Evolutionary conservation across 805 yeast species (phyloP), one percentile per base, ranked within the genome.

Genomic region (Dipodascus albidus): DNA sequence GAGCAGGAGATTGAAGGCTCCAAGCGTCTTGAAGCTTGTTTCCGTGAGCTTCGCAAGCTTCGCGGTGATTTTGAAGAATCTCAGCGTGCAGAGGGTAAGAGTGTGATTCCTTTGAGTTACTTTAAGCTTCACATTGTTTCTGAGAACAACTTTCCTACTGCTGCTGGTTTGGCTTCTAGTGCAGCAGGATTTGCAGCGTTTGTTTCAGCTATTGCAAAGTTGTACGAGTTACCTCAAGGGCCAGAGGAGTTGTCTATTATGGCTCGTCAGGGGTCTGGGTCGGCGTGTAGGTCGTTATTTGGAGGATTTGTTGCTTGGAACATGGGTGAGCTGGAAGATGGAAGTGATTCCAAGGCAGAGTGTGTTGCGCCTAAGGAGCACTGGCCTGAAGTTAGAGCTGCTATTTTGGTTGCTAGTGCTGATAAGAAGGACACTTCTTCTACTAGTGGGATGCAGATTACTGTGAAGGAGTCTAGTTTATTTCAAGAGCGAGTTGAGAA

Each of bases 301-400:
- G 98, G 99, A 50, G 99, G 99, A 4, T 93, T 82, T 65, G 99
- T 93, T 11, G 98, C 98, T 2, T 93, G 99, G 99, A 96, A 93
- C 69, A 89, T 90, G 97, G 99, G 99, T 54, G 59, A 61, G 2
- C 58, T 64, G 55, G 70, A 58, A 0, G 84, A 89, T 64, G 99
- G 99, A n/a, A 75, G 79, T 48, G 99, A 93, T 71, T 90, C 97
- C 14, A 83, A 81, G 62, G 99, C 99, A 2, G 95, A 89, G 24
- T 88, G 90, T 71, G 80, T 93, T 42, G 96, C 96, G 2, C 85
- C 95, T 6, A 65, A 76, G 60, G 74, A 73, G 35, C 95, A 87
- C 69, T 93, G 99, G 99, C 89, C 97, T 47, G 76, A 79, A 44
- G 86, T 93, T 83, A 83, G 85, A 62, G 98, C 98, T 19, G 87